Evolutionary conservation across 768 basidiomycete genomes (phyloP), one percentile per base, ranked within the genome.

Genomic region (Leucocoprinus birnbaumii): DNA sequence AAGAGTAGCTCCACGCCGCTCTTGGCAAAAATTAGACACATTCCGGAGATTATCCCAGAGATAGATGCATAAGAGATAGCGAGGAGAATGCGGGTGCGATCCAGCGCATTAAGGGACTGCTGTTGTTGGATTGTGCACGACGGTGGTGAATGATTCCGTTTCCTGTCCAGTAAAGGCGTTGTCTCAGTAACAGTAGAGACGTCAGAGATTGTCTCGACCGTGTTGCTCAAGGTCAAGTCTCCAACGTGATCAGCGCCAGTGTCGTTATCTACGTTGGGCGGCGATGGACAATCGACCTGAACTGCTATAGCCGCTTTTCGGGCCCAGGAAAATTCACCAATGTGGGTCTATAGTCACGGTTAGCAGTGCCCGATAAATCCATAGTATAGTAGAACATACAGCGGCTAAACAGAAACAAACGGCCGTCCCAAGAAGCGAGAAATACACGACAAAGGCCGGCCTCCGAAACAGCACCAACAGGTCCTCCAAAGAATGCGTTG

Each of bases 11-110:
- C 93, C 10, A 94, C 90, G 2, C 91, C 94, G 57, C 91, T 91
- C 73, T 98, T 98, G 14, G 94, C 94, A 59, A 96, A 91, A 14
- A 98, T 76, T 22, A 98, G 73, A 65, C 92, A 96, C 85, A 98
- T 89, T 21, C 94, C 94, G 3, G 88, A 91, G 24, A 96, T 74
- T 19, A 91, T 93, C 0, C 94, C 94, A 3, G 90, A 93, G 49
- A 86, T 82, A 11, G 91, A 91, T 14, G 94, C 88, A 67, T 91
- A 98, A 1, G 91, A 89, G 44, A 94, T 76, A 10, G 93, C 89
- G 42, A 94, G 69, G 55, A 88, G 70, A 1, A 89, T 67, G 1
- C 82, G 78, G 10, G 80, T 85, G 26, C 78, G 79, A 58, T 71
- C 63, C 35, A 70, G 65, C 34, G 68, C 62, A 37, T 63, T 67